phyloP scores from a whole-genome alignment of 164 flowering plant species.

The Dillenia suffruticosa region DNA sequence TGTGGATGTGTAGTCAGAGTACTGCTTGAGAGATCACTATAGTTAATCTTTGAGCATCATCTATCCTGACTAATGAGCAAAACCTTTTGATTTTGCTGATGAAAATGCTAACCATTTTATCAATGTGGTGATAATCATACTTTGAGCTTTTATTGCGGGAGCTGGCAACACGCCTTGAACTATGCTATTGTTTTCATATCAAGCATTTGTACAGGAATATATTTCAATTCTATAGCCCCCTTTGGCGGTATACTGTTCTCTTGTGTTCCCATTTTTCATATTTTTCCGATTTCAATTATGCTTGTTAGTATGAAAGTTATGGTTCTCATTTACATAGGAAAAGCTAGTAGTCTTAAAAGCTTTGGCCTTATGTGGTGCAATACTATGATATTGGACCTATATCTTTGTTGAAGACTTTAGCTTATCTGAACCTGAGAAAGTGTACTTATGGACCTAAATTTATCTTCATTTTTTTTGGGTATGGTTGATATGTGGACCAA shows the following conservation, averaged over 20 bases:
- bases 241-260: conserved; percentile 19
- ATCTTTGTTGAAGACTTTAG: no score
- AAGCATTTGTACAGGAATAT: conserved; percentile 40
- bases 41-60: not conserved
- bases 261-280: not conserved
- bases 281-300: not conserved
- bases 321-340: conserved; percentile 28
- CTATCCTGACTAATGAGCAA: not conserved
- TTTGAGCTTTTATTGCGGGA: conserved; percentile 49
- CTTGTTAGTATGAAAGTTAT: no score
- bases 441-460: no score
- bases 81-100: no score
- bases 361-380: conserved; percentile 78
- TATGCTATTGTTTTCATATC: conserved; percentile 38
- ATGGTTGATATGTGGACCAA: conserved; percentile 40
- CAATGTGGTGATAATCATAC: conserved; percentile 45
- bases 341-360: conserved; percentile 56
- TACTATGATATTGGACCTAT: conserved; percentile 17
- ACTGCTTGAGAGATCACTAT: no score
- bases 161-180: conserved; percentile 34
- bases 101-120: conserved; percentile 8
- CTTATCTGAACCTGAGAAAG: no score
- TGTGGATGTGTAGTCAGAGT: no score
- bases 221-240: conserved; percentile 43
- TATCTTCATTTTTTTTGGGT: not conserved